These are phyloP conservation scores for Entomophthora muscae DNA, from an alignment of 371 early-diverging fungal genomes.

Conservation along the genomic window DNA sequence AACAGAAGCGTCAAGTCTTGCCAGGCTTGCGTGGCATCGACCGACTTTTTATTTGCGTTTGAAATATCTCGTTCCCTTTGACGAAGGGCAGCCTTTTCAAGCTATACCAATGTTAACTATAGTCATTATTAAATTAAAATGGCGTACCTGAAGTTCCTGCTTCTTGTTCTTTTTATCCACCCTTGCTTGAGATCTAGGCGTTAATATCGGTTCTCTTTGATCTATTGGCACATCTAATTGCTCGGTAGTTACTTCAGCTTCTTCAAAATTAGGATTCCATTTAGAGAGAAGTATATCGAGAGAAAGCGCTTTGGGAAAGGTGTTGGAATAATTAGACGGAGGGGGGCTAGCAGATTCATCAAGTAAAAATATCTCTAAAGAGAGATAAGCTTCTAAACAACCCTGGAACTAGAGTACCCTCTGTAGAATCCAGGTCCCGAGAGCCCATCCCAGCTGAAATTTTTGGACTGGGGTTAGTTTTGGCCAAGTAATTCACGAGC, in stretches of 20 bases:
- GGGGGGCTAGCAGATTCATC: background rate
- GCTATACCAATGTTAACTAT: background rate
- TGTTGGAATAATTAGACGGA: background rate
- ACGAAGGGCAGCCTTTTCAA: background rate
- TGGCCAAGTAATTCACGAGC: background rate
- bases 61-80: background rate
- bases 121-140: background rate
- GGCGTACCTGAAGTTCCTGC: background rate
- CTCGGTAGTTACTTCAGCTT: too few species aligned
- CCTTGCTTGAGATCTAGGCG: background rate
- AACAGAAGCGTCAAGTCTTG: background rate
- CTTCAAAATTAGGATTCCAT: too few species aligned
- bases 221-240: too few species aligned
- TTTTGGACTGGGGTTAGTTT: background rate
- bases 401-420: background rate
- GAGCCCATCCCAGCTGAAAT: background rate
- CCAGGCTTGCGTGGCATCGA: background rate
- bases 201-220: background rate
- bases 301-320: background rate
- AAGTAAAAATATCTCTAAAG: background rate
- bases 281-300: background rate
- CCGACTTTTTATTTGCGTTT: background rate
- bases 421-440: background rate
- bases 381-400: background rate
- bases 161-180: background rate